Conservation (phyloP, 257 asterid species). For the Scutellaria baicalensis region DNA sequence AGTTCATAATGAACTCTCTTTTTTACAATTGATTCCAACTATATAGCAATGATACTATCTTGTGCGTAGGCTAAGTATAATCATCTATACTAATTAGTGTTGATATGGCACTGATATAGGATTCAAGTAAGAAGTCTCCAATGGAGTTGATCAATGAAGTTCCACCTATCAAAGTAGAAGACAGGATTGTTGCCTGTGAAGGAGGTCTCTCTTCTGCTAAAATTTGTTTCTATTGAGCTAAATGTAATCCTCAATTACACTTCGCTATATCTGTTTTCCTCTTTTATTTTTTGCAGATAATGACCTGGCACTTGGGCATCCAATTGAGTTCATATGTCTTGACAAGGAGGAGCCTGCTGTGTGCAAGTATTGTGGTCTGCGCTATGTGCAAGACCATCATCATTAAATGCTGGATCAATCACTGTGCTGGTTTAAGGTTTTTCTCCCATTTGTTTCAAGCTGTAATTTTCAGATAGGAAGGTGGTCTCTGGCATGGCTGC, state of each 20-base stretch:
- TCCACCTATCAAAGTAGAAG: slow-evolving; percentile 85
- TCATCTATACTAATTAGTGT: not conserved
- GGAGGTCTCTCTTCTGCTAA: slow-evolving; percentile 46
- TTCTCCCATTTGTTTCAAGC: not conserved
- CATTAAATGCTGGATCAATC: slow-evolving; percentile 31
- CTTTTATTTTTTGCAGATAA: slow-evolving; percentile 38
- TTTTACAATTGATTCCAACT: not conserved
- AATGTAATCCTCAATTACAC: not conserved
- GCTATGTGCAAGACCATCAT: slow-evolving; percentile 76
- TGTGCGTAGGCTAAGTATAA: too few species aligned
- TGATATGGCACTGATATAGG: slow-evolving; percentile 30
- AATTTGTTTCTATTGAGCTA: not conserved
- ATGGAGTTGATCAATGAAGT: slow-evolving; percentile 98
- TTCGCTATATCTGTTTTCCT: not conserved
- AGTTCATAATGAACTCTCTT: not conserved
- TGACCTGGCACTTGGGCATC: slow-evolving; percentile 82
- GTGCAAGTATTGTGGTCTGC: slow-evolving; percentile 92
- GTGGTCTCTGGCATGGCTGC: not conserved
- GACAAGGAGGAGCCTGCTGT: slow-evolving; percentile 74
- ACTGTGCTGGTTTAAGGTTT: not conserved
- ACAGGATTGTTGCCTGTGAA: slow-evolving; percentile 83
- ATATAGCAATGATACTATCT: too few species aligned
- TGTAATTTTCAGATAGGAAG: slow-evolving; percentile 5
- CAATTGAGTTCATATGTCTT: slow-evolving; percentile 89
- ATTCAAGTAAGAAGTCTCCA: slow-evolving; percentile 73